These are phyloP conservation scores for Cucurbita ficifolia DNA, from an alignment of 306 rosid species.

Conservation along the genomic window DNA sequence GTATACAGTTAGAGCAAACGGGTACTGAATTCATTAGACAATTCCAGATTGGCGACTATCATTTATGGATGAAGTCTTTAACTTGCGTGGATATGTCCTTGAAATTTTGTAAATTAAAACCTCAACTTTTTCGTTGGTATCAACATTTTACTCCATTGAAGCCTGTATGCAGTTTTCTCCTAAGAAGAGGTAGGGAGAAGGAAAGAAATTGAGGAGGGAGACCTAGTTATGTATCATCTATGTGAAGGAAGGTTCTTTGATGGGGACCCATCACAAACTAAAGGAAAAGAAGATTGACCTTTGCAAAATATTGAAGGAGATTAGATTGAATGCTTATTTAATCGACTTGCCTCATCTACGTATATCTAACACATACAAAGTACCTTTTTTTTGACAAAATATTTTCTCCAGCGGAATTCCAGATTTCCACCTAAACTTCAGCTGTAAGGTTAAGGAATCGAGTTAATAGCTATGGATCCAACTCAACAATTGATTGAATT, in stretches of 20 bases:
- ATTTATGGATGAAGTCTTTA: not conserved
- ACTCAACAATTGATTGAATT: not conserved
- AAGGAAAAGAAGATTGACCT: not conserved
- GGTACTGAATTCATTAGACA: not conserved
- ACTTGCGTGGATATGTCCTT: not conserved
- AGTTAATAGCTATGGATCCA: not conserved
- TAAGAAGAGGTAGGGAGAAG: not conserved
- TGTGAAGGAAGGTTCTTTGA: not conserved
- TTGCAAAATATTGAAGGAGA: not conserved
- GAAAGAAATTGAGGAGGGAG: not conserved
- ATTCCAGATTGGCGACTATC: not conserved
- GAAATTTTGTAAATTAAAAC: not conserved
- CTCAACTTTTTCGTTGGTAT: not conserved
- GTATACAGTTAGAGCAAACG: not conserved
- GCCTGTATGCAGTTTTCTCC: not conserved
- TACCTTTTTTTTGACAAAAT: not conserved
- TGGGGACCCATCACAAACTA: not conserved
- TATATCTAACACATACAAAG: not conserved
- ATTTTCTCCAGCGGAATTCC: not conserved
- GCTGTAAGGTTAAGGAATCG: not conserved
- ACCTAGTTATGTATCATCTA: not conserved
- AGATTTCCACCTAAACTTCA: not conserved
- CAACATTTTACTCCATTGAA: not conserved
- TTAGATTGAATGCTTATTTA: not conserved
- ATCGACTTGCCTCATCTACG: not conserved